phyloP scores from a whole-genome alignment of 2,329 filamentous ascomycete species.

The Arthrobotrys megalospora region DNA sequence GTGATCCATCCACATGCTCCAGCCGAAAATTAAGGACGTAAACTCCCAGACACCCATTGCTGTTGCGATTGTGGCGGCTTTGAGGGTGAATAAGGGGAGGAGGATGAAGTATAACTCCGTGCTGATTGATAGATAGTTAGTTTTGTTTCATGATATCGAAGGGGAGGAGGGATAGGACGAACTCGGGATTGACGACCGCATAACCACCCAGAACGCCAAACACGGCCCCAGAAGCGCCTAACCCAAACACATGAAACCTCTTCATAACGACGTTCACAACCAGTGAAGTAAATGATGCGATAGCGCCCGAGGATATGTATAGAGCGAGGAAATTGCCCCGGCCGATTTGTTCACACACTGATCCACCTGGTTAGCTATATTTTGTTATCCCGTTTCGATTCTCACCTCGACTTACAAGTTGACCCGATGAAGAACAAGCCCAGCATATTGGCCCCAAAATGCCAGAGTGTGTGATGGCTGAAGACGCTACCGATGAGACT shows the following conservation, averaged over 20 bases:
- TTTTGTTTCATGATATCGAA: no score
- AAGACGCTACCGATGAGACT: constrained; percentile 77
- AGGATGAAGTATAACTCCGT: constrained; percentile 71
- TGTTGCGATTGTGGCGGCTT: constrained; percentile 71
- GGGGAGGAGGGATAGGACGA: constrained; percentile 4
- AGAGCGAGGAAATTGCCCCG: constrained; percentile 79
- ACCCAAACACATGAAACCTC: constrained; percentile 70
- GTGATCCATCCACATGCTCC: constrained; percentile 66
- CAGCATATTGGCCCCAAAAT: constrained; percentile 77
- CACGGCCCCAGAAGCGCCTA: constrained; percentile 78
- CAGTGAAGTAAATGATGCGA: constrained; percentile 75
- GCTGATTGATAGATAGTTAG: constrained; percentile 71
- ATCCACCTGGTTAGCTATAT: constrained; percentile 16
- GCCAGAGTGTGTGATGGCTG: constrained; percentile 76
- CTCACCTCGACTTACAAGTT: constrained; percentile 66
- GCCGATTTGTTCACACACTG: constrained; percentile 78
- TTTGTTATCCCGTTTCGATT: not conserved
- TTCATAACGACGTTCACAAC: constrained; percentile 67
- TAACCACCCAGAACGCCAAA: constrained; percentile 76
- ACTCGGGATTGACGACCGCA: constrained; percentile 63
- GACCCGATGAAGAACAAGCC: constrained; percentile 78
- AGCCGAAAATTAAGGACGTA: constrained; percentile 63
- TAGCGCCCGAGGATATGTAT: constrained; percentile 74
- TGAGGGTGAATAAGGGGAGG: constrained; percentile 68
- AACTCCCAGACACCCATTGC: constrained; percentile 72